These are phyloP conservation scores for Neonectria magnoliae DNA, from an alignment of 2,329 filamentous ascomycete genomes.

Conservation along the genomic window DNA sequence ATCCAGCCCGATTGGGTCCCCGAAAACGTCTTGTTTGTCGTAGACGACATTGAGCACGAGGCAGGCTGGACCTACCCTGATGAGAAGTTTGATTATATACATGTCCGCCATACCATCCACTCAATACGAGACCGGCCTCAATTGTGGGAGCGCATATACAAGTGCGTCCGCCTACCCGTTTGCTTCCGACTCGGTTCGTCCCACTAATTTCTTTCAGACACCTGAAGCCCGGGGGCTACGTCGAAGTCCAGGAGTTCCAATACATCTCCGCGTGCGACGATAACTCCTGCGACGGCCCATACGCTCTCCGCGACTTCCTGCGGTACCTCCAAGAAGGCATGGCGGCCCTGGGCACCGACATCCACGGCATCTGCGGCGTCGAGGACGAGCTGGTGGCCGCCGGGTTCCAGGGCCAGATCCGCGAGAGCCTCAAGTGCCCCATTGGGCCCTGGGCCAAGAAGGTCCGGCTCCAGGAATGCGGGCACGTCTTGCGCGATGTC, in stretches of 20 bases:
- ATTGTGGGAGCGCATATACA: constrained; percentile 55
- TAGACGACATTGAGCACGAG: constrained; percentile 62
- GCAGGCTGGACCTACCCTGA: constrained; percentile 60
- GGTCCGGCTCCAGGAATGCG: constrained; percentile 55
- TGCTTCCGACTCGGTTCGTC: neutral
- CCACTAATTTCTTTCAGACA: constrained; percentile 45
- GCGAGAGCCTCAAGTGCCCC: constrained; percentile 58
- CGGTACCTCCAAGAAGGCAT: constrained; percentile 54
- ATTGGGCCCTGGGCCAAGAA: constrained; percentile 60
- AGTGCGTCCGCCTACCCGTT: constrained; percentile 43
- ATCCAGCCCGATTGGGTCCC: constrained; percentile 63
- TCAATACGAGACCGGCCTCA: constrained; percentile 54
- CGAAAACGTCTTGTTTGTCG: constrained; percentile 61
- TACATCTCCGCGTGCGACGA: constrained; percentile 57
- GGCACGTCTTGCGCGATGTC: constrained; percentile 56
- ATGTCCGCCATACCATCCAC: constrained; percentile 58
- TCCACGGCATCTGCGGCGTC: constrained; percentile 52
- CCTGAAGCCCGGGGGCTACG: constrained; percentile 61
- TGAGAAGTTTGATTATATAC: constrained; percentile 59
- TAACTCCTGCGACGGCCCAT: constrained; percentile 53
- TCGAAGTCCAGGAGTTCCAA: constrained; percentile 61
- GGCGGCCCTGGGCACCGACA: constrained; percentile 53
- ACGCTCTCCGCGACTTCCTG: constrained; percentile 59
- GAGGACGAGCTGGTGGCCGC: constrained; percentile 49
- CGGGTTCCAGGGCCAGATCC: constrained; percentile 55